Percentiles rank a stretch among this genome's conserved stretches.
Conservation (phyloP, 768 basidiomycete species). For the Hysterangium stoloniferum region DNA sequence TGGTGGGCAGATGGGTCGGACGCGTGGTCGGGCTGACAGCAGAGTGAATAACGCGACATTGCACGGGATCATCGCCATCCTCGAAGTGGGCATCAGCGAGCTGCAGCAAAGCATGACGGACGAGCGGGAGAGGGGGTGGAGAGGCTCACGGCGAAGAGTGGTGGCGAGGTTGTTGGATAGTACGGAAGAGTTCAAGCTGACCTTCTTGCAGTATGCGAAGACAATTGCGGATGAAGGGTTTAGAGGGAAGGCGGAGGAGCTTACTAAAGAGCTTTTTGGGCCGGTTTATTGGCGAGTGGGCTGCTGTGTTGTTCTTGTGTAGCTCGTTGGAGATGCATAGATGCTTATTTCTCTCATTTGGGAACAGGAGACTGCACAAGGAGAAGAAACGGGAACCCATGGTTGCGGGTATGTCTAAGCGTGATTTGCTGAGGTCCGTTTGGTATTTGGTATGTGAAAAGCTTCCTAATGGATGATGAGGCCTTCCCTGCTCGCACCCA, state of each 20-base stretch:
- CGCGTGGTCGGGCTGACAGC: conserved; percentile 69
- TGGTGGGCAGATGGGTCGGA: conserved; percentile 87
- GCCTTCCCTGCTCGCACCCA: too few relatives aligned
- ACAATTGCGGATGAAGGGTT: conserved; percentile 88
- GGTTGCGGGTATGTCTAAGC: conserved; percentile 65
- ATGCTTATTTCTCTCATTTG: conserved; percentile 3
- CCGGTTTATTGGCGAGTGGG: conserved; percentile 77
- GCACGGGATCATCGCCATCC: conserved; percentile 46
- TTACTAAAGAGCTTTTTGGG: conserved; percentile 84
- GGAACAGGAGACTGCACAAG: conserved; percentile 56
- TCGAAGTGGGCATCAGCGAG: conserved; percentile 33
- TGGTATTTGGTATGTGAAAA: conserved; percentile 56
- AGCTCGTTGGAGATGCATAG: neutral
- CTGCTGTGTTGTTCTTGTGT: too few relatives aligned
- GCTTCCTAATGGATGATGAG: neutral
- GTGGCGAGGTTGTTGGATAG: conserved; percentile 72
- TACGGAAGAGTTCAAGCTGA: conserved; percentile 75
- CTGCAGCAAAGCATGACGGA: conserved; percentile 14
- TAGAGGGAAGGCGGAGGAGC: conserved; percentile 79
- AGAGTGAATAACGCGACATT: conserved; percentile 32
- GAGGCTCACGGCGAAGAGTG: conserved; percentile 54
- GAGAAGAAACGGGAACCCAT: conserved; percentile 60
- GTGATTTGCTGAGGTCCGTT: conserved; percentile 76
- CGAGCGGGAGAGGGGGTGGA: conserved; percentile 25
- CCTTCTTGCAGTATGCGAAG: conserved; percentile 68